A percentile compares a stretch with the other conserved stretches of the same genome.
Evolutionary conservation across 2,329 filamentous ascomycete genomes (phyloP).

Genomic region (Fusarium sambucinum): DNA sequence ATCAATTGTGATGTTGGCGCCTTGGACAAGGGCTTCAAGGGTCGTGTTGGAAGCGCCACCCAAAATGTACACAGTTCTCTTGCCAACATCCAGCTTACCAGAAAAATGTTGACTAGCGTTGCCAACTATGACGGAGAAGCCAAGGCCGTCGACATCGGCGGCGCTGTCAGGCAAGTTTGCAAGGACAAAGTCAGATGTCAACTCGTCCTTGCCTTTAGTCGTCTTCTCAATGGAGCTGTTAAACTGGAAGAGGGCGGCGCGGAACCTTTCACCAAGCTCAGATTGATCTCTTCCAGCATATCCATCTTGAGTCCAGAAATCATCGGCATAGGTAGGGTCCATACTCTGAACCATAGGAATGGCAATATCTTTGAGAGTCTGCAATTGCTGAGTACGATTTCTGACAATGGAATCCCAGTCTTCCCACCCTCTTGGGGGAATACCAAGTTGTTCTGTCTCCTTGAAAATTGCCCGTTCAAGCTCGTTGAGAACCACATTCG

Average conservation of each 20-base stretch:
- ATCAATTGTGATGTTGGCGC: constrained; percentile 3
- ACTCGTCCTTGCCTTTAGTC: not conserved
- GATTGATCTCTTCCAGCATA: too few species aligned
- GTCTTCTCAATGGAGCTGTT: not conserved
- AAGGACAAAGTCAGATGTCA: not conserved
- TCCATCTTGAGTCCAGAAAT: constrained; percentile 3
- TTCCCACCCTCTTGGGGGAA: constrained; percentile 3
- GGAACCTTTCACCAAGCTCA: too few species aligned
- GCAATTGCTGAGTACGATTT: constrained; percentile 3
- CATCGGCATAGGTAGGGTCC: not conserved
- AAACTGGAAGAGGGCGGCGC: too few species aligned
- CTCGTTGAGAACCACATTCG: not conserved
- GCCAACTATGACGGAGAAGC: not conserved
- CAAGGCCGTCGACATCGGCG: not conserved
- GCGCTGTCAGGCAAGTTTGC: not conserved
- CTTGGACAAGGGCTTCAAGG: not conserved
- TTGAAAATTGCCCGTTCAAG: not conserved
- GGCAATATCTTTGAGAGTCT: not conserved
- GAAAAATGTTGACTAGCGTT: not conserved
- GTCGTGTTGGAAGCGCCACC: not conserved
- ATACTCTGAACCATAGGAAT: not conserved
- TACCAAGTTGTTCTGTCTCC: not conserved
- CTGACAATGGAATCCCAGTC: not conserved
- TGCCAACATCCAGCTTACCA: not conserved
- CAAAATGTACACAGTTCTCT: not conserved